Conservation (phyloP, 192 early-diverging fungal genomes). For the Ramicandelaber brevisporus region DNA sequence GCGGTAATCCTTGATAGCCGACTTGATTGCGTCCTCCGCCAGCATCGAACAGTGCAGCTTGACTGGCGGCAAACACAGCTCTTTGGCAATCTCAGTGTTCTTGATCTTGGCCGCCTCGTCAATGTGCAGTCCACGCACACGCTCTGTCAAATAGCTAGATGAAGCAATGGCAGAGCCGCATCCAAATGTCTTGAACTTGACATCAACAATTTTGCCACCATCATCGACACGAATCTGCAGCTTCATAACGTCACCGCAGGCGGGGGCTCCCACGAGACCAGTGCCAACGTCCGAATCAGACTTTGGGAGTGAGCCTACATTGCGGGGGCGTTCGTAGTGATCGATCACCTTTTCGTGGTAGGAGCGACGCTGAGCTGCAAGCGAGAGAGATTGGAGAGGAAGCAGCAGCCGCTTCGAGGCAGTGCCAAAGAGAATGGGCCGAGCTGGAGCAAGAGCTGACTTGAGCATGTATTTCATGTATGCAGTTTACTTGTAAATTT, state of each 20-base stretch:
- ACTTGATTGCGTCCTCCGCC: conserved; percentile 97
- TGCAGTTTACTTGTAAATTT: no score
- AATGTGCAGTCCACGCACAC: conserved; percentile 80
- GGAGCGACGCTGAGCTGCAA: conserved; percentile 3
- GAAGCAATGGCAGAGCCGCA: conserved; percentile 94
- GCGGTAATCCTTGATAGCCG: conserved; percentile 91
- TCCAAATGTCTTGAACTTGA: conserved; percentile 98
- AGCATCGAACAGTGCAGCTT: conserved; percentile 99
- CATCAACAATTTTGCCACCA: conserved; percentile 74
- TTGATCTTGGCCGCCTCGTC: conserved; percentile 78
- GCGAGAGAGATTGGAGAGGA: no score
- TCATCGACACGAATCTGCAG: conserved; percentile 96
- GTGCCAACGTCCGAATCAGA: conserved; percentile 76
- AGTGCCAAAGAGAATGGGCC: no score
- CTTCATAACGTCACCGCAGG: conserved; percentile 79
- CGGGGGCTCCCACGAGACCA: conserved; percentile 76
- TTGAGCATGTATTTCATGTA: no score
- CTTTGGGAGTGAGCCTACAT: conserved; percentile 83
- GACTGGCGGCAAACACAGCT: conserved; percentile 82
- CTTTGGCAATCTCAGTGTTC: conserved; percentile 93
- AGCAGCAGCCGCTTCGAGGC: no score
- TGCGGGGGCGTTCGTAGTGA: conserved; percentile 90
- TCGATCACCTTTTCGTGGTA: conserved; percentile 66
- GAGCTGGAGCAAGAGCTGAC: no score
- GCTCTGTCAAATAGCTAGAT: conserved; percentile 74